Conservation (phyloP, 306 rosid species). For the Sphenostylis stenocarpa region DNA sequence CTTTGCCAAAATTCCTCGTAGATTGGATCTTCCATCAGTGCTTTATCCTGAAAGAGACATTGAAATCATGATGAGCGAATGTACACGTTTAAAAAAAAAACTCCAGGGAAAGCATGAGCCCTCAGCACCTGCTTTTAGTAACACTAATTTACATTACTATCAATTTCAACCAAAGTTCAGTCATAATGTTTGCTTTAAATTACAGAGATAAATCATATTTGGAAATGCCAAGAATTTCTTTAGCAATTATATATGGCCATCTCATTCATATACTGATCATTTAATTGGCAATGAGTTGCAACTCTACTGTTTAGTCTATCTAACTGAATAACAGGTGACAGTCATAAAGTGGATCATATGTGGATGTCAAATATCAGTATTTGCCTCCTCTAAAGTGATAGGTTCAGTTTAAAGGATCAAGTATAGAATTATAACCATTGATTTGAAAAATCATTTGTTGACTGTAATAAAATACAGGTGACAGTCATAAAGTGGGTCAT, state of each 20-base stretch:
- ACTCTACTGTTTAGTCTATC: constrained; percentile 15
- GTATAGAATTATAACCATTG: background rate
- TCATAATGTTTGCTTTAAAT: background rate
- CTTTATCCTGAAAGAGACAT: constrained; percentile 67
- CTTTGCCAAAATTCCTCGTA: constrained; percentile 98
- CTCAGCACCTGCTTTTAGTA: constrained; percentile 17
- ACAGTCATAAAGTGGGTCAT: constrained; percentile 14
- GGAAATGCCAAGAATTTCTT: constrained; percentile 14
- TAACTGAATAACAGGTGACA: background rate
- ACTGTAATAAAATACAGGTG: background rate
- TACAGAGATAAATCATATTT: constrained; percentile 21
- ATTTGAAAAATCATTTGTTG: background rate
- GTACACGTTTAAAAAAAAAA: background rate
- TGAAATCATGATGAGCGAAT: constrained; percentile 18
- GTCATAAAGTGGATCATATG: constrained; percentile 13
- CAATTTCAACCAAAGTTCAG: constrained; percentile 9
- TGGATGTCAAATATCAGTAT: background rate
- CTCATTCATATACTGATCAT: constrained; percentile 11
- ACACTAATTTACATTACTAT: constrained; percentile 1
- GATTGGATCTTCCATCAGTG: constrained; percentile 88
- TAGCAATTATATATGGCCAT: background rate
- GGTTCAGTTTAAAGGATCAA: background rate
- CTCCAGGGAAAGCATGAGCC: constrained; percentile 4
- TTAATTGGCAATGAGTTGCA: background rate
- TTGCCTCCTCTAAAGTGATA: background rate